These are phyloP conservation scores for Gossypium anomalum DNA, from an alignment of 345 rosid genomes.

Conservation along the genomic window DNA sequence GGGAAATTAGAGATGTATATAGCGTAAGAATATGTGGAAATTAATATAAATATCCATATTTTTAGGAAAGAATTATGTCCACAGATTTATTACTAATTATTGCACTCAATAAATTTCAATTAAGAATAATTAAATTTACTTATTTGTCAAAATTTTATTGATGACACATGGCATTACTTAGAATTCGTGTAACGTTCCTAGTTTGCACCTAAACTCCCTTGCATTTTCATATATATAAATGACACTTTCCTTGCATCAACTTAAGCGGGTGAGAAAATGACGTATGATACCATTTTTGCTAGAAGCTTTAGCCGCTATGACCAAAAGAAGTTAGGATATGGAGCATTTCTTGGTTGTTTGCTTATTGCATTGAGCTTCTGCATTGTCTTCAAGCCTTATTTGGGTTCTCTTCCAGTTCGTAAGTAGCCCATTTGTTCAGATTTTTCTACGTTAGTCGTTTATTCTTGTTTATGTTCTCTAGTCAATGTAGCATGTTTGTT, in stretches of 20 bases:
- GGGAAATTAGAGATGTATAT: too few relatives aligned
- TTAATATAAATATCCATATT: too few relatives aligned
- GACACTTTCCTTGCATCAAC: not conserved
- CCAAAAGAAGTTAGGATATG: conserved; percentile 58
- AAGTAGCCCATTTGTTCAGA: conserved; percentile 16
- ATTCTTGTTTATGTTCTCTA: not conserved
- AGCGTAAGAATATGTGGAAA: too few relatives aligned
- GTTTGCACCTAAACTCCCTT: not conserved
- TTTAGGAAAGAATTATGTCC: too few relatives aligned
- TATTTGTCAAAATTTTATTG: too few relatives aligned
- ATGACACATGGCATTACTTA: too few relatives aligned
- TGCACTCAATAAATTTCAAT: too few relatives aligned
- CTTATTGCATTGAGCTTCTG: conserved; percentile 48
- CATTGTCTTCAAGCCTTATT: conserved; percentile 47
- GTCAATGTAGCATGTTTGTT: not conserved
- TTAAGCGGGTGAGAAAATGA: conserved; percentile 27
- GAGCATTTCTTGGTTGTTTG: conserved; percentile 46
- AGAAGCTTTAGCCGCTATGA: conserved; percentile 69
- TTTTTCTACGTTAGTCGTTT: not conserved
- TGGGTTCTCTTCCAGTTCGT: conserved; percentile 45
- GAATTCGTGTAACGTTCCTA: too few relatives aligned
- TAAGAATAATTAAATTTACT: too few relatives aligned
- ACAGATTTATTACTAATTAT: too few relatives aligned
- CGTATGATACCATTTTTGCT: conserved; percentile 46
- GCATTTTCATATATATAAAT: not conserved